Evolutionary conservation across 768 basidiomycete genomes (phyloP), one percentile per base, ranked within the genome.

Genomic region (Collybiopsis confluens): DNA sequence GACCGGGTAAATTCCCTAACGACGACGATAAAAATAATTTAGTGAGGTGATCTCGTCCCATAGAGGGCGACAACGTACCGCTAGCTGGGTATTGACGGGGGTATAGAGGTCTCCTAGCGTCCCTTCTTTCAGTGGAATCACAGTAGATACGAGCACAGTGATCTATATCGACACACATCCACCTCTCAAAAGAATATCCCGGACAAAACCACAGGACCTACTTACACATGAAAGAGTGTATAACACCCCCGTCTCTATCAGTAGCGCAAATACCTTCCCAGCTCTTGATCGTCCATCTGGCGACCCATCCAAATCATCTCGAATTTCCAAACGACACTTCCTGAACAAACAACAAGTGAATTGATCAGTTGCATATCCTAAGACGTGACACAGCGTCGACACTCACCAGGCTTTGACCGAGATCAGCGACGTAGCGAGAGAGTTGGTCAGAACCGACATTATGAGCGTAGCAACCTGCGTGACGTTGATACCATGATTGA

Each of bases 101-200:
- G 43, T 50, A 36, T 56, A 60, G 6, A 61, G 28, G 27, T 58
- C 57, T 2, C 59, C 59, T 15, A 61, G 23, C 6, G 59, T 58
- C 0, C 55, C 59, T 1, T 21, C 13, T 8, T 54, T 56, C 24
- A 58, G 20, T 5, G 40, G 57, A 16, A 58, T 48, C 13, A 54
- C 37, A 2, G 48, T 38, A 2, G 54, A 26, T 20, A 61, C 4
- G 11, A 61, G 28, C 1, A 44, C 43, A 6, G 50, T 27, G n/a
- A 58, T 13, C 59, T 61, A 28, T 2, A 40, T n/a, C n/a, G n/a
- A n/a, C n/a, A n/a, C n/a, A n/a, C n/a, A n/a, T n/a, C n/a, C n/a
- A n/a, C n/a, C n/a, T n/a, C n/a, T n/a, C n/a, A n/a, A n/a, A n/a
- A n/a, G n/a, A n/a, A n/a, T 30, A 49, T 30, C 6, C n/a, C 6